Evolutionary conservation across 495 filamentous ascomycete species (phyloP).

Genomic region (Thermothielavioides terrestris): DNA sequence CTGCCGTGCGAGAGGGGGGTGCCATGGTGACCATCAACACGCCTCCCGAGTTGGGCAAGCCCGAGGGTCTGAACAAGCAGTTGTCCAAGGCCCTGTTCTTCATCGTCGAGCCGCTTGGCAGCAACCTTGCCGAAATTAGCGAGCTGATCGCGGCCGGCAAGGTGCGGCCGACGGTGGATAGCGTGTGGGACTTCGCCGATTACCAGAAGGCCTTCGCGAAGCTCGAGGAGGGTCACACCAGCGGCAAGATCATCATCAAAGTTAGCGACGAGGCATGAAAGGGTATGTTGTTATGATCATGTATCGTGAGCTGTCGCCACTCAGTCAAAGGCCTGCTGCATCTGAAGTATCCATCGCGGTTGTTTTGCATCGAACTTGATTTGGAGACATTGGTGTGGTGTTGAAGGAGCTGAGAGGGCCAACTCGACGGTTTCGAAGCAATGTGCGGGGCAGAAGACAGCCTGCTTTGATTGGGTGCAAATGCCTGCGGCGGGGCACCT

Average conservation of each 20-base stretch:
- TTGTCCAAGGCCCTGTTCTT: constrained; percentile 29
- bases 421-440: constrained; percentile 13
- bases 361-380: too few species aligned
- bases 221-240: constrained; percentile 51
- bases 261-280: constrained; percentile 19
- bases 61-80: constrained; percentile 25
- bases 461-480: constrained; percentile 8
- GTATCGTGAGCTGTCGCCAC: too few species aligned
- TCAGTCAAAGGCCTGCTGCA: too few species aligned
- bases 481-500: not conserved
- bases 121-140: constrained; percentile 49
- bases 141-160: constrained; percentile 54
- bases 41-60: constrained; percentile 38
- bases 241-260: constrained; percentile 61
- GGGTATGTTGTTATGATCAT: too few species aligned
- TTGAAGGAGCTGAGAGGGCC: too few species aligned
- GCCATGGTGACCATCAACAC: constrained; percentile 39
- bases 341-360: too few species aligned
- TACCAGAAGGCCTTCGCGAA: constrained; percentile 54
- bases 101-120: constrained; percentile 54
- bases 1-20: constrained; percentile 47
- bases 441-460: constrained; percentile 8
- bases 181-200: constrained; percentile 52
- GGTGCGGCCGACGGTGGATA: constrained; percentile 52
- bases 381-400: too few species aligned